These are phyloP conservation scores for Penicillium sp. DNA, from an alignment of 2,329 filamentous ascomycete genomes.

Conservation along the genomic window DNA sequence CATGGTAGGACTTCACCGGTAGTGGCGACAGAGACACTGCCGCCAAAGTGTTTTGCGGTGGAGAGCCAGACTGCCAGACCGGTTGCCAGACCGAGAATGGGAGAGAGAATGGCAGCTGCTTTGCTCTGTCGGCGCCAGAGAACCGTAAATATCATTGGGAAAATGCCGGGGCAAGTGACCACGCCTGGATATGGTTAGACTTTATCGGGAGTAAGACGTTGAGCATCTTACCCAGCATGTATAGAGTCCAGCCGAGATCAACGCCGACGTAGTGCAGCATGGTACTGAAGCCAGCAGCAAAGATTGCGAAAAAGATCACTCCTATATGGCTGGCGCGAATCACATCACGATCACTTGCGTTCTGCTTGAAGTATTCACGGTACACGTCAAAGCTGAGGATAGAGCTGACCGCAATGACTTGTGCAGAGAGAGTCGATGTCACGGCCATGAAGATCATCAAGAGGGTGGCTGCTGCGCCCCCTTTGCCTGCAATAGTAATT, in stretches of 20 bases:
- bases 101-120: conserved; percentile 47
- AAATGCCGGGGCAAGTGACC: conserved; percentile 50
- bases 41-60: conserved; percentile 44
- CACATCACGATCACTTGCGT: conserved; percentile 45
- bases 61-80: conserved; percentile 52
- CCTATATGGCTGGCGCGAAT: conserved; percentile 51
- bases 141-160: conserved; percentile 50
- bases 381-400: conserved; percentile 52
- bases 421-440: conserved; percentile 46
- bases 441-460: conserved; percentile 39
- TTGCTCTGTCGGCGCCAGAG: conserved; percentile 49
- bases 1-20: conserved; percentile 49
- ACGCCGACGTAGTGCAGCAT: conserved; percentile 51
- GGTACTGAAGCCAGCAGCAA: conserved; percentile 49
- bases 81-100: conserved; percentile 47
- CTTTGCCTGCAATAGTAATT: conserved; percentile 34
- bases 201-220: too few relatives aligned
- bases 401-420: conserved; percentile 49
- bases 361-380: conserved; percentile 40
- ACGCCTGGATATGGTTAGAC: conserved; percentile 33
- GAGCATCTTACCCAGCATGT: conserved; percentile 43
- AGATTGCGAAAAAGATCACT: conserved; percentile 49
- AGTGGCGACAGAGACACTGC: conserved; percentile 44
- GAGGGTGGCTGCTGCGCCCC: conserved; percentile 31
- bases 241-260: conserved; percentile 51